Evolutionary conservation across 805 yeast species (phyloP).

Genomic region (Torulaspora maleeae): DNA sequence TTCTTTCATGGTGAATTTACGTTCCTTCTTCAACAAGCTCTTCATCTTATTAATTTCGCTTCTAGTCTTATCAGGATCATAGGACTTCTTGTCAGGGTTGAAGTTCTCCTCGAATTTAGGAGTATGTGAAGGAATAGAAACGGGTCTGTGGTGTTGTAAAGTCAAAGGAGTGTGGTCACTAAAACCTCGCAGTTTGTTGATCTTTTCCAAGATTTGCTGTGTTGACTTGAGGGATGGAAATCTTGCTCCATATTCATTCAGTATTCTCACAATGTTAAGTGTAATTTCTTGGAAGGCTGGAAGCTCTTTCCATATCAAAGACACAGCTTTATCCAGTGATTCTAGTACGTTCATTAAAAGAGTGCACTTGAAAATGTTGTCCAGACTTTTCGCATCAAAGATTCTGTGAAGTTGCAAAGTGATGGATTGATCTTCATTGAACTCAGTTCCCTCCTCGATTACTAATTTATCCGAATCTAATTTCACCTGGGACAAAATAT

Average conservation of each 20-base stretch:
- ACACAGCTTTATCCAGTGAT: conserved; percentile 32
- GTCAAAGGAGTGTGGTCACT: conserved; percentile 63
- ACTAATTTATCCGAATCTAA: conserved; percentile 21
- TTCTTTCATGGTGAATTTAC: conserved; percentile 82
- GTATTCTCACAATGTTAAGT: conserved; percentile 42
- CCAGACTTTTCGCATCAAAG: conserved; percentile 24
- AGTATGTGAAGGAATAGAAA: conserved; percentile 77
- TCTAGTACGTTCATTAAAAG: conserved; percentile 31
- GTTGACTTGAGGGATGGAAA: conserved; percentile 37
- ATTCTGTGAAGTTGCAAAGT: conserved; percentile 22
- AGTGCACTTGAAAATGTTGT: conserved; percentile 19
- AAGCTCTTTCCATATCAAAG: conserved; percentile 55
- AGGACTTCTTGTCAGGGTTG: conserved; percentile 91
- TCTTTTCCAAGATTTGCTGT: conserved; percentile 39
- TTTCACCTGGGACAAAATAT: conserved; percentile 12
- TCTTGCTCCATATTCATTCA: conserved; percentile 40
- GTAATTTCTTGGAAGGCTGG: conserved; percentile 57
- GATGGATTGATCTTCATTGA: conserved; percentile 7
- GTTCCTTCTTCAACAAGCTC: conserved; percentile 85
- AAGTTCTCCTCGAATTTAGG: conserved; percentile 95
- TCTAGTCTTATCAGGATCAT: conserved; percentile 76
- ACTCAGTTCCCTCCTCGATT: conserved; percentile 15
- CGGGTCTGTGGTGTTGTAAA: conserved; percentile 76
- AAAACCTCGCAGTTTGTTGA: conserved; percentile 48
- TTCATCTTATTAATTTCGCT: conserved; percentile 79